Evolutionary conservation across 805 yeast species (phyloP).

Genomic region (Sungouiella thailandica): DNA sequence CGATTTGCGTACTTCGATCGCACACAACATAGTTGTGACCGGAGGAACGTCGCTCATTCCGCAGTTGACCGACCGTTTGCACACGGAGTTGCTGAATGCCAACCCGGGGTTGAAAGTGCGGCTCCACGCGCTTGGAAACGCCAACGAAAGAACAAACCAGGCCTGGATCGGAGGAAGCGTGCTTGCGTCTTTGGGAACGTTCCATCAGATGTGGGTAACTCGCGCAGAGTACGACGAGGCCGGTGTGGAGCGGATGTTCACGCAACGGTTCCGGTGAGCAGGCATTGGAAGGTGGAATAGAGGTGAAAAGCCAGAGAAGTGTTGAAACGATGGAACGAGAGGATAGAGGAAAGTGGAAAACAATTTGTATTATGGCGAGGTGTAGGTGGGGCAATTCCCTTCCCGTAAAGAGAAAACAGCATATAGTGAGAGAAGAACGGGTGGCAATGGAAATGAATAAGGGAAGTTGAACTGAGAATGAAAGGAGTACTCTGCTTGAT

Average conservation of each 20-base stretch:
- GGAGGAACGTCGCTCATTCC: slow-evolving; percentile 82
- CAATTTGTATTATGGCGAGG: too few relatives aligned
- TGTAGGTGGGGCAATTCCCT: too few relatives aligned
- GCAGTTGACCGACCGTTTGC: slow-evolving; percentile 72
- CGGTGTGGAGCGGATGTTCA: slow-evolving; percentile 75
- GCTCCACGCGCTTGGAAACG: slow-evolving; percentile 74
- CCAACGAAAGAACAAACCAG: slow-evolving; percentile 71
- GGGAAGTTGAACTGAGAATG: too few relatives aligned
- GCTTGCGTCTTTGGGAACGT: slow-evolving; percentile 81
- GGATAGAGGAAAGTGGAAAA: not conserved
- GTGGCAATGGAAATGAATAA: too few relatives aligned
- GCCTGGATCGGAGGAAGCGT: slow-evolving; percentile 94
- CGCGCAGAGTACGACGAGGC: slow-evolving; percentile 82
- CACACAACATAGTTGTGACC: slow-evolving; percentile 82
- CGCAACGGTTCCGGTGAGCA: slow-evolving; percentile 72
- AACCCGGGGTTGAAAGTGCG: slow-evolving; percentile 86
- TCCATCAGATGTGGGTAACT: slow-evolving; percentile 93
- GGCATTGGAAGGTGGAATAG: not conserved
- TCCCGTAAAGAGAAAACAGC: too few relatives aligned
- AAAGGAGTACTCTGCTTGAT: too few relatives aligned
- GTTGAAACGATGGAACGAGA: not conserved
- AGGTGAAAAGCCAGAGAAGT: not conserved
- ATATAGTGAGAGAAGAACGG: too few relatives aligned
- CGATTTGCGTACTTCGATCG: slow-evolving; percentile 77
- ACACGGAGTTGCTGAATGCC: slow-evolving; percentile 58